Base-by-base conservation (phyloP, 2,329 filamentous ascomycete genomes). In the Ploettnerulaceae sp. region DNA sequence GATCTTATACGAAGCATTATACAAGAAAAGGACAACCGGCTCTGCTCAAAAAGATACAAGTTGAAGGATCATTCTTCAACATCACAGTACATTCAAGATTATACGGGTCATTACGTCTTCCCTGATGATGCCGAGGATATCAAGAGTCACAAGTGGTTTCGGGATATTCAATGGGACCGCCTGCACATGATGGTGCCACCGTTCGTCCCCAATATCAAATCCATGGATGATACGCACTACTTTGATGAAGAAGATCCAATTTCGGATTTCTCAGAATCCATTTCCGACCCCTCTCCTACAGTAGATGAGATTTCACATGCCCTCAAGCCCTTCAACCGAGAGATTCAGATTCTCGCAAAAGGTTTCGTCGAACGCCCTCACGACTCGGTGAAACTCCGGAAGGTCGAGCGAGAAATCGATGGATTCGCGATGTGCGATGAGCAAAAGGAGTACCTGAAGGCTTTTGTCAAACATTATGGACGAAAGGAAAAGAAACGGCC, bases 71-170 rank as follows among this genome's bases (percentile, higher is more conserved):
- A 49, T 33, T 12, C 39, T n/a, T 42, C 51, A 2, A 33, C 35
- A n/a, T 53, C 52, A 15, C 44, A 51, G 20, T 38, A 54, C 11
- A 48, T 53, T 18, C 48, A 59, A 51, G 67, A 70, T 56, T 67
- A 72, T 49, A 67, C 67, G 46, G 70, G 74, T 22, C 72, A 80
- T 24, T 84, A 85, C 45, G 90, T 97, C 3, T 91, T 89, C 59
- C 73, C 86, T 0, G 77, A 93, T 51, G 90, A 95, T 60, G 90
- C 87, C 1, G 80, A 86, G 54, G 89, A 96, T 45, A 94, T 97
- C 71, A 96, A 94, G 64, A 69, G 75, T 3, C 93, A 97, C 66
- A 78, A 80, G 8, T 97, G 91, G 76, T 97, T 97, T 69, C 75
- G 74, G 47, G 79, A 81, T 39, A 79, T 94, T 12, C 76, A 79